Base-by-base conservation (phyloP, 345 rosid genomes). In the Erodium maritimum region DNA sequence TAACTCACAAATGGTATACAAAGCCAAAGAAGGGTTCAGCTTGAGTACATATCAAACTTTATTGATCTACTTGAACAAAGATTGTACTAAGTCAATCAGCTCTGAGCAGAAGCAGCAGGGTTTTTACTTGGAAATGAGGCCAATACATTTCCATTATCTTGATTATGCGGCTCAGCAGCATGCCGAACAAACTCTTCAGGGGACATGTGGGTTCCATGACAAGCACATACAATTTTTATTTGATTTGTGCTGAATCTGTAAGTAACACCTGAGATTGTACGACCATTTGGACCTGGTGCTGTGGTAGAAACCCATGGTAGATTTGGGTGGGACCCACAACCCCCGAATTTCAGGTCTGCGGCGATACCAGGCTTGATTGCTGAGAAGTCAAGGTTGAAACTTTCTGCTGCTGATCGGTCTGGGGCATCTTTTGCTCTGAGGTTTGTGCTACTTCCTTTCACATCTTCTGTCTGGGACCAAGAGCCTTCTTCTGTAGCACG, bases 301-400 rank as follows among this genome's bases (percentile, higher is more conserved):
- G 89, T 90, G 68, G 97, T 83, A 46, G 96, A 93, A 57, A 93
- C 97, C 99, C 99, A 90, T 4, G 97, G 99, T 60, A 93, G 67
- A 72, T 89, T 83, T 11, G 99, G 97, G 42, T 61, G 76, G 14
- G 90, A 82, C 21, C 96, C 99, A 14, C 90, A 82, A 45, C 99
- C 97, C 60, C 96, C 97, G 63, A 93, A 85, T 64, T 89, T 93
- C 63, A 93, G 56, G 42, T 78, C 91, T 0, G 97, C 81, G 64
- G 82, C 87, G 63, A 93, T 85, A 23, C 97, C 99, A 0, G 88
- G 99, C 74, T 82, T 89, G 70, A 93, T 87, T 51, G 85, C 88
- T 0, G 91, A 80, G 55, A 85, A 78, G 75, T 89, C 95, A 23
- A 69, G 69, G 45, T 82, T 64, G 51, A 73, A 56, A 24, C 77